These are phyloP conservation scores for Boletellus ananas DNA, from an alignment of 768 basidiomycete species.

Conservation along the genomic window DNA sequence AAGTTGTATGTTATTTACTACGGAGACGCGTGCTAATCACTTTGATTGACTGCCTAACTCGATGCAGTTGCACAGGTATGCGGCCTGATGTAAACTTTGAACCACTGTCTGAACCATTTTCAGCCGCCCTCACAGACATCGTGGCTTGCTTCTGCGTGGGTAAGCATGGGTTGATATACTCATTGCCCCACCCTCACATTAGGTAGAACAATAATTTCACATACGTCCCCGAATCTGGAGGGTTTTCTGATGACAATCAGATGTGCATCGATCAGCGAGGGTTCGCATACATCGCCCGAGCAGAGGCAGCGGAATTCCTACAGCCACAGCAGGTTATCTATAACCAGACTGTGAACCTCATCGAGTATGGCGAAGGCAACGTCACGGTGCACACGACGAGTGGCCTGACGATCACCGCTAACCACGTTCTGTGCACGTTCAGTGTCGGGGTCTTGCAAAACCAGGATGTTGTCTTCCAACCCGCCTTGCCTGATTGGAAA, in stretches of 20 bases:
- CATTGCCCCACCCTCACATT: constrained; percentile 1
- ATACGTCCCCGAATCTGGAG: constrained; percentile 45
- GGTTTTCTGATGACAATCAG: constrained; percentile 52
- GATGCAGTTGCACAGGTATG: constrained; percentile 29
- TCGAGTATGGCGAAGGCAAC: constrained; percentile 43
- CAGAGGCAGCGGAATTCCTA: constrained; percentile 56
- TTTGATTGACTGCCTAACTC: background rate
- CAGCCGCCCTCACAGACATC: constrained; percentile 61
- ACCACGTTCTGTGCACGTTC: constrained; percentile 65
- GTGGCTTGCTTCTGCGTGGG: constrained; percentile 63
- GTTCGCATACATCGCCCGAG: constrained; percentile 53
- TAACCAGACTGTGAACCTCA: constrained; percentile 46
- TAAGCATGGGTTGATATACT: constrained; percentile 22
- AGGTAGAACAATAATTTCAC: constrained; percentile 62
- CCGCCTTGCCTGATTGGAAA: constrained; percentile 56
- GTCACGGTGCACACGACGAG: constrained; percentile 46
- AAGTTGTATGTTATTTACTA: constrained; percentile 7
- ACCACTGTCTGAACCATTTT: constrained; percentile 32
- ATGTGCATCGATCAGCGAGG: constrained; percentile 61
- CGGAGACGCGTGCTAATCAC: background rate
- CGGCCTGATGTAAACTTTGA: background rate
- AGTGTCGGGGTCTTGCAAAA: constrained; percentile 69
- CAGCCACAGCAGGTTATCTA: constrained; percentile 43
- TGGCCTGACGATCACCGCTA: constrained; percentile 43
- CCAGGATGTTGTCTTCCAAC: constrained; percentile 53